Evolutionary conservation across 352 stramenopile genomes (phyloP), one percentile per base, ranked within the genome.

Genomic region (Phytophthora chlamydospora): DNA sequence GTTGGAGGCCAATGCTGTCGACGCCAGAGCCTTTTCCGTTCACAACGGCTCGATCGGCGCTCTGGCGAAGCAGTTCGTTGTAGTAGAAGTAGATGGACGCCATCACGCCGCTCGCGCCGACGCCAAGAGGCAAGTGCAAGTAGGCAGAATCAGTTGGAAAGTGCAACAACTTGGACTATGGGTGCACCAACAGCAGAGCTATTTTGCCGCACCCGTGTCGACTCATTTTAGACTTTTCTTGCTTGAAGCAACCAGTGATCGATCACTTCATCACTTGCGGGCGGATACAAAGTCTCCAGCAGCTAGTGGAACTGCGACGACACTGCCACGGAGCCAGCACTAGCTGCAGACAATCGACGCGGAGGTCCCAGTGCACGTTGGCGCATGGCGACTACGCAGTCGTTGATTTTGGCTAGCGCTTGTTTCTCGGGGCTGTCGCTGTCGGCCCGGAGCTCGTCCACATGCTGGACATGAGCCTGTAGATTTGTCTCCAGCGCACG

Each of bases 381-480:
- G 7, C 76, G 73, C 62, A 81, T 85, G 41, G 47, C 32, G 10
- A 51, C 68, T 16, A 85, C 35, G 16, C 76, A 71, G 33, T 70
- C 71, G 45, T 80, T 73, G 13, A 86, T 70, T 66, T 91, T 89
- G 33, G 55, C 66, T 0, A 91, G 65, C 39, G 70, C 61, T 38
- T 77, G 71, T 4, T 58, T 70, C 16, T 74, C 60, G 9, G 32
- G 52, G 41, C 16, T 61, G 14, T 71, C 62, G 10, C 47, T 43
- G 7, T 80, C 64, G 35, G 45, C 54, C 21, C 51, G 62, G 16
- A 83, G 54, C 34, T 75, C 58, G 41, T 75, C 58, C 2, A 61
- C 63, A 32, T 80, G 71, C 16, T 73, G 54, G 5, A 62, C 36
- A 50, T 86, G 76, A 0, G 54, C 47, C 9, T 64, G 60, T 10